A percentile compares a stretch with the other conserved stretches of the same genome.
Conservation (phyloP, 2,329 filamentous ascomycete genomes). For the Fusarium pininemorale region DNA sequence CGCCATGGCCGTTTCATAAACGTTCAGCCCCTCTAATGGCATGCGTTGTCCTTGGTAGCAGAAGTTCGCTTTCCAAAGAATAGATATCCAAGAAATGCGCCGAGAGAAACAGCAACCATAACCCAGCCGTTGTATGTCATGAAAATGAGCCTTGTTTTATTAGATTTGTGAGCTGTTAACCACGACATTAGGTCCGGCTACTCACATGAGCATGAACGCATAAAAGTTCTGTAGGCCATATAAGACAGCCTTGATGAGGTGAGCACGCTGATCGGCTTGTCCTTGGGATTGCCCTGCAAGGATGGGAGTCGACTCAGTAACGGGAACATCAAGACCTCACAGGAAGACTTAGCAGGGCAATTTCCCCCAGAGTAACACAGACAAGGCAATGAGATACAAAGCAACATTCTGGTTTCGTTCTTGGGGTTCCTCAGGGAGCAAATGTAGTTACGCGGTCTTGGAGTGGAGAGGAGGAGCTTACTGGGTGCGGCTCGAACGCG, state of each 20-base stretch:
- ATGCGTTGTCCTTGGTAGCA: conserved; percentile 82
- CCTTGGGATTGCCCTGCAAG: conserved; percentile 77
- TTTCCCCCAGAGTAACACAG: conserved; percentile 23
- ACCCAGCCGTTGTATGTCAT: conserved; percentile 99
- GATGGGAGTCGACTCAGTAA: conserved; percentile 72
- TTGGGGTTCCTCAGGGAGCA: conserved; percentile 16
- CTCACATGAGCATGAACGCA: conserved; percentile 99
- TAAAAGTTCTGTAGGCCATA: conserved; percentile 98
- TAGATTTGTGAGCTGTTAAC: neutral
- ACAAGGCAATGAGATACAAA: conserved; percentile 15
- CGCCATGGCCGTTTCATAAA: neutral
- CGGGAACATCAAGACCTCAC: conserved; percentile 49
- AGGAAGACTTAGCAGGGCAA: conserved; percentile 46
- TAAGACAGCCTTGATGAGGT: conserved; percentile 80
- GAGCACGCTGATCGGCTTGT: conserved; percentile 71
- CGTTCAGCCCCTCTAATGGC: neutral
- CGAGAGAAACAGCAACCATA: conserved; percentile 89
- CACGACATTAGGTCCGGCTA: neutral
- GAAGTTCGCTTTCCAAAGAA: conserved; percentile 77
- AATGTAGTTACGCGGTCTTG: conserved; percentile 3
- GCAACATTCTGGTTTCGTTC: conserved; percentile 28
- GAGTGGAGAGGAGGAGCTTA: conserved; percentile 49
- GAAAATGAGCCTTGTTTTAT: conserved; percentile 81
- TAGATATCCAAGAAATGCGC: conserved; percentile 89
- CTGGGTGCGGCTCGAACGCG: conserved; percentile 61